These are phyloP conservation scores for Arthrobotrys sinensis DNA, from an alignment of 2,329 filamentous ascomycete species.

Conservation along the genomic window DNA sequence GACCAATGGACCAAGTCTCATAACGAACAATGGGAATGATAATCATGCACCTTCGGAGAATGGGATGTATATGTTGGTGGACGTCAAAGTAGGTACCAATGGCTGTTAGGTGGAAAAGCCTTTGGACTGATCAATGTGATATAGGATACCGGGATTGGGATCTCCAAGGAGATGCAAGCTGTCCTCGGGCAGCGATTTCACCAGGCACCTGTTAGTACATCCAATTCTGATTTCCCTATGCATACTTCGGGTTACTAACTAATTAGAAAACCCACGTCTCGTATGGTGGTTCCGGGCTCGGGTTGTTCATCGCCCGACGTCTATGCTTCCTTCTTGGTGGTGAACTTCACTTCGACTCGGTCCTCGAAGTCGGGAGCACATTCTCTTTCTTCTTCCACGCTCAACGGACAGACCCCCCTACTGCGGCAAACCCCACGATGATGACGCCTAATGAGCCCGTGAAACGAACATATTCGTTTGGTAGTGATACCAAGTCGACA, in stretches of 20 bases:
- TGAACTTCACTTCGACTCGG: constrained; percentile 80
- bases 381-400: constrained; percentile 84
- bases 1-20: not conserved
- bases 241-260: not conserved
- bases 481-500: constrained; percentile 27
- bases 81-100: constrained; percentile 42
- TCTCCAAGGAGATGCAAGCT: constrained; percentile 62
- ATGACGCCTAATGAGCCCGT: constrained; percentile 13
- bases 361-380: constrained; percentile 78
- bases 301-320: constrained; percentile 82
- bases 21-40: not conserved
- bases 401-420: constrained; percentile 66
- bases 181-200: constrained; percentile 63
- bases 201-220: constrained; percentile 61
- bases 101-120: not conserved
- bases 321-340: constrained; percentile 83
- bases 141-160: constrained; percentile 63
- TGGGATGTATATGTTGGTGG: constrained; percentile 53
- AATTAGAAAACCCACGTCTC: constrained; percentile 75
- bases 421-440: constrained; percentile 39
- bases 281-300: constrained; percentile 79
- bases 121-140: not conserved
- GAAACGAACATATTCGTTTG: constrained; percentile 45
- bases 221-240: not conserved
- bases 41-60: constrained; percentile 10